These are phyloP conservation scores for Lentinula novae-zelandiae DNA, from an alignment of 1,284 basidiomycete species.

Conservation along the genomic window DNA sequence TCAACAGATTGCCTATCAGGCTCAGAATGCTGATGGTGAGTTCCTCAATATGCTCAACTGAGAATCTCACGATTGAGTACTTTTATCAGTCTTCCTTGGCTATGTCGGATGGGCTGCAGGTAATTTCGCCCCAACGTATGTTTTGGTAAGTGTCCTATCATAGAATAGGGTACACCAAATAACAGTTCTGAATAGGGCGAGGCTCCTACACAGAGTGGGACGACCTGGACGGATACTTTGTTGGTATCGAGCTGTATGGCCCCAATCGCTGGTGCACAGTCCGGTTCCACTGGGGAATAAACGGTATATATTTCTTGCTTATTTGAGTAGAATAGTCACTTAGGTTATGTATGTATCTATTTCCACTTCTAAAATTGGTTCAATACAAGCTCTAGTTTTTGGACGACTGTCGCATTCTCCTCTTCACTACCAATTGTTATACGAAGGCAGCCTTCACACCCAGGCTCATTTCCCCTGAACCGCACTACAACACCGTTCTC, in stretches of 20 bases:
- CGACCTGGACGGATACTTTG: conserved; percentile 38
- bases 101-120: conserved; percentile 33
- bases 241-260: conserved; percentile 38
- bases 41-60: conserved; percentile 9
- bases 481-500: conserved; percentile 86
- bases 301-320: background rate
- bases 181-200: conserved; percentile 22
- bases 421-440: conserved; percentile 87
- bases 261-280: conserved; percentile 30
- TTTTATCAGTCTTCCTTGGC: conserved; percentile 10
- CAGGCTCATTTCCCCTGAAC: conserved; percentile 83
- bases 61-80: conserved; percentile 17
- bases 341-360: background rate
- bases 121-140: conserved; percentile 30
- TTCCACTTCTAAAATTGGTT: conserved; percentile 8
- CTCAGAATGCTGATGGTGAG: conserved; percentile 46
- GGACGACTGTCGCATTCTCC: conserved; percentile 66
- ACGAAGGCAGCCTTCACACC: conserved; percentile 86
- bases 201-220: conserved; percentile 31
- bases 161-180: background rate
- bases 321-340: background rate
- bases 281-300: conserved; percentile 6
- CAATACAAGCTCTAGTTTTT: conserved; percentile 46
- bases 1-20: conserved; percentile 48
- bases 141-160: conserved; percentile 13